These are phyloP conservation scores for Starmerella floricola DNA, from an alignment of 805 yeast species.

Conservation along the genomic window DNA sequence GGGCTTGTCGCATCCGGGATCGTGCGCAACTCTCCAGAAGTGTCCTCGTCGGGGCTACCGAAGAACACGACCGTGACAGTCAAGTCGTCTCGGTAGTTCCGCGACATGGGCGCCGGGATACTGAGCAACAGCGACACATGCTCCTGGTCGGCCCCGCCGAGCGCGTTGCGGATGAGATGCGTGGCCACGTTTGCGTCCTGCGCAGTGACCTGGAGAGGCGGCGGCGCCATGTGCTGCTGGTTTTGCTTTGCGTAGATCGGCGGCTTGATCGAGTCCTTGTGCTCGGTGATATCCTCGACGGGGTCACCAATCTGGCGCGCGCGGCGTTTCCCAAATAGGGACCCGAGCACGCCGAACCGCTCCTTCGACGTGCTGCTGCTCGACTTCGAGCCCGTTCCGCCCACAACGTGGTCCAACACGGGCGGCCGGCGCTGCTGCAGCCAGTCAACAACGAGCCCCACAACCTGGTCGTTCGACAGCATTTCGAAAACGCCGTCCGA, in stretches of 20 bases:
- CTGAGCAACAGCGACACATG: conserved; percentile 79
- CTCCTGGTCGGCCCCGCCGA: conserved; percentile 79
- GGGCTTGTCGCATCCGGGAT: conserved; percentile 25
- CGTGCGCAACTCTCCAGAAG: conserved; percentile 24
- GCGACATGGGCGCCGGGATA: conserved; percentile 81
- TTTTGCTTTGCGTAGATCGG: conserved; percentile 42
- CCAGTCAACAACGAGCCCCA: conserved; percentile 88
- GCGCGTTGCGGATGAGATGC: conserved; percentile 84
- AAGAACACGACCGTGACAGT: conserved; percentile 94
- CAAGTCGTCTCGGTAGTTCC: conserved; percentile 88
- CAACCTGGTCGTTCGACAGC: conserved; percentile 83
- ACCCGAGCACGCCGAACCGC: conserved; percentile 14
- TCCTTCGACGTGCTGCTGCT: conserved; percentile 1
- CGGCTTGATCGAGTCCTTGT: conserved; percentile 47
- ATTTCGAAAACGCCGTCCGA: conserved; percentile 90
- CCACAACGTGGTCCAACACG: conserved; percentile 17
- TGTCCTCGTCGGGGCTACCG: conserved; percentile 36
- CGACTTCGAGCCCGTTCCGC: conserved; percentile 1
- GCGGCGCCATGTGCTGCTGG: conserved; percentile 23
- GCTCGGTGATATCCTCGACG: conserved; percentile 33
- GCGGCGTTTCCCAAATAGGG: conserved; percentile 10
- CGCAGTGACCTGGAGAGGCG: conserved; percentile 28
- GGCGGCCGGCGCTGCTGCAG: conserved; percentile 55
- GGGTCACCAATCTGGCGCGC: conserved; percentile 20
- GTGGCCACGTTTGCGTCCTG: conserved; percentile 87